Base-by-base conservation (phyloP, 306 rosid species). In the Myrica gale region DNA sequence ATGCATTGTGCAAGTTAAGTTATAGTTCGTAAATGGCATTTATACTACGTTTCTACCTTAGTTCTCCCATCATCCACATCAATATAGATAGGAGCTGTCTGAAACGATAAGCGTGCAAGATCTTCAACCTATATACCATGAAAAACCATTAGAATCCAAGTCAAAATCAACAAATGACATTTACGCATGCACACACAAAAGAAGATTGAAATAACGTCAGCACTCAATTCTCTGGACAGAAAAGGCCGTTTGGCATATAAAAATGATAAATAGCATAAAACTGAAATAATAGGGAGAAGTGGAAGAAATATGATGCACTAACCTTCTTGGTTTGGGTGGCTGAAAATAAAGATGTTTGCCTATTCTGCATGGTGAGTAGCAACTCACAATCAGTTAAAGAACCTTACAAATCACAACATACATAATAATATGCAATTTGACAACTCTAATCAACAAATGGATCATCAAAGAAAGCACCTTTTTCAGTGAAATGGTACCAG, bases 281-380 rank as follows among this genome's bases (percentile, higher is more conserved):
- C 17, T 6, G 39, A 39, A 7, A 17, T 3, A 70, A 70, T 1
- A 68, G 13, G 19, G 16, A 32, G 48, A 60, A 42, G 2, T 23
- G 10, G 19, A 12, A 44, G 44, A 44, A 48, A 79, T 6, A 16
- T 39, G 48, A 61, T 50, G 74, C 58, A 78, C 90, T 78, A 68
- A 92, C 99, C 97, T 92, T 92, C 82, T 92, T 87, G 15, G 97
- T 95, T 80, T 95, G 99, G 44, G 97, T 95, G n/a, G 99, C 97
- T 39, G 99, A 95, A 80, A 95, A 95, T 74, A 95, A 87, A 80
- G 97, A 92, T 46, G 97, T 92, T 86, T 92, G 48, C 85, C 98
- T 87, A 82, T 78, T 78, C 98, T 94, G 98, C 86, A 79, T 46
- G 83, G 75, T 57, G 46, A 73, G 53, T 73, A 70, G 32, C 74